phyloP scores from a whole-genome alignment of 495 filamentous ascomycete species.

The Tuber calosporum region DNA sequence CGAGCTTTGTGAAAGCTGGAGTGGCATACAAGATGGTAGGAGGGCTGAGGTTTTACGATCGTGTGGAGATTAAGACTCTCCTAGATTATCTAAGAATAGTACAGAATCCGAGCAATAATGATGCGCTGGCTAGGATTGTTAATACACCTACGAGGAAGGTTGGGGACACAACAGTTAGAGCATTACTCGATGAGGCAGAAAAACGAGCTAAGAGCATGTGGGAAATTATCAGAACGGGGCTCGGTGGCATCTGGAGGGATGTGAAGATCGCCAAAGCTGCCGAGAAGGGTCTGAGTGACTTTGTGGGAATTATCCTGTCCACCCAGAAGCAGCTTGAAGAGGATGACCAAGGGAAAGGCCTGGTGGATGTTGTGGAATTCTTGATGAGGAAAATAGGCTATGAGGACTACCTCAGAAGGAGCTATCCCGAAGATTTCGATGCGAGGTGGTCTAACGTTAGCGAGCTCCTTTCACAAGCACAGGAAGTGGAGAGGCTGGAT shows the following conservation, averaged over 20 bases:
- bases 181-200: conserved; percentile 66
- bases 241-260: conserved; percentile 61
- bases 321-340: conserved; percentile 52
- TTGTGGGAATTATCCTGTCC: conserved; percentile 58
- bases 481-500: conserved; percentile 54
- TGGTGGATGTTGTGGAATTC: conserved; percentile 65
- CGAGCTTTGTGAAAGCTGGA: conserved; percentile 73
- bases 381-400: conserved; percentile 68
- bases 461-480: conserved; percentile 72
- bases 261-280: conserved; percentile 62
- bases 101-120: conserved; percentile 78
- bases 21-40: conserved; percentile 92
- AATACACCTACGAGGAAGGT: conserved; percentile 77
- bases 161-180: conserved; percentile 71
- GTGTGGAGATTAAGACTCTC: conserved; percentile 79
- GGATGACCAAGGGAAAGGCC: conserved; percentile 41
- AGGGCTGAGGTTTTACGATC: conserved; percentile 85
- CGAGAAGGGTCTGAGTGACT: conserved; percentile 57
- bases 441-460: conserved; percentile 84
- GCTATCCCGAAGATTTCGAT: conserved; percentile 70
- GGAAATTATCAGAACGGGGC: conserved; percentile 60
- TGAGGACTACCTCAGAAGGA: conserved; percentile 60
- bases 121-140: conserved; percentile 75
- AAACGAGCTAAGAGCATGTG: conserved; percentile 64
- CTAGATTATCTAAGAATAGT: conserved; percentile 85